Evolutionary conservation across 768 basidiomycete species (phyloP).

Genomic region (Tephrocybe sp.): DNA sequence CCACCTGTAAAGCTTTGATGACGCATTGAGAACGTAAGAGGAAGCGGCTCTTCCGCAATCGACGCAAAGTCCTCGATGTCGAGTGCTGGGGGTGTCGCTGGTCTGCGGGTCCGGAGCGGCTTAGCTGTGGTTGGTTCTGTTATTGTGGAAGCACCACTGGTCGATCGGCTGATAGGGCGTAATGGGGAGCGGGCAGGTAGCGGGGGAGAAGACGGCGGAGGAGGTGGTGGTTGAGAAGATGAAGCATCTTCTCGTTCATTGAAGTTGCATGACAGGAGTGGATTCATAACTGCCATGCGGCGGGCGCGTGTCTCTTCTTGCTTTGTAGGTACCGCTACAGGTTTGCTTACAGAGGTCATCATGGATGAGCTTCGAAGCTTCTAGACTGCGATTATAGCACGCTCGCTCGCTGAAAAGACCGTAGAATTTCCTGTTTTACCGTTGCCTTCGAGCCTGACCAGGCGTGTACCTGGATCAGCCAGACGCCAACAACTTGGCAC

Average conservation of each 20-base stretch:
- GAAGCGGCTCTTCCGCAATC: conserved; percentile 21
- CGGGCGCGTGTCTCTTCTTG: conserved; percentile 36
- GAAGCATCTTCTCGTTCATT: conserved; percentile 20
- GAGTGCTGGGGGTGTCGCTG: conserved; percentile 22
- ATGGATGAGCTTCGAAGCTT: conserved; percentile 12
- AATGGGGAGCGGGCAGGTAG: conserved; percentile 38
- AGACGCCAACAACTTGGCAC: background rate
- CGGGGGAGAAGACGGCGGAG: conserved; percentile 26
- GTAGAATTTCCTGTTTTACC: conserved; percentile 12
- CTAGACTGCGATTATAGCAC: conserved; percentile 1
- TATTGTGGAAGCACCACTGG: conserved; percentile 17
- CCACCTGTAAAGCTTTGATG: conserved; percentile 27
- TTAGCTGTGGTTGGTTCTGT: conserved; percentile 5
- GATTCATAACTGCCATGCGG: conserved; percentile 44
- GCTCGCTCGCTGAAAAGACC: conserved; percentile 5
- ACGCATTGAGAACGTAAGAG: conserved; percentile 23
- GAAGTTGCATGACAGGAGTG: conserved; percentile 31
- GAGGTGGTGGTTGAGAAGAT: conserved; percentile 25
- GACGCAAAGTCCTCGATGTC: conserved; percentile 26
- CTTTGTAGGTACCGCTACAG: conserved; percentile 3
- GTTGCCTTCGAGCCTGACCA: background rate
- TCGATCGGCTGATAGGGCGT: conserved; percentile 31
- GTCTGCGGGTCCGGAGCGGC: conserved; percentile 16
- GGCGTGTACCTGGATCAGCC: conserved; percentile 9
- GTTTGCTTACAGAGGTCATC: conserved; percentile 14